These are phyloP conservation scores for Vitis labrusca DNA, from an alignment of 164 flowering plant species.

Conservation along the genomic window DNA sequence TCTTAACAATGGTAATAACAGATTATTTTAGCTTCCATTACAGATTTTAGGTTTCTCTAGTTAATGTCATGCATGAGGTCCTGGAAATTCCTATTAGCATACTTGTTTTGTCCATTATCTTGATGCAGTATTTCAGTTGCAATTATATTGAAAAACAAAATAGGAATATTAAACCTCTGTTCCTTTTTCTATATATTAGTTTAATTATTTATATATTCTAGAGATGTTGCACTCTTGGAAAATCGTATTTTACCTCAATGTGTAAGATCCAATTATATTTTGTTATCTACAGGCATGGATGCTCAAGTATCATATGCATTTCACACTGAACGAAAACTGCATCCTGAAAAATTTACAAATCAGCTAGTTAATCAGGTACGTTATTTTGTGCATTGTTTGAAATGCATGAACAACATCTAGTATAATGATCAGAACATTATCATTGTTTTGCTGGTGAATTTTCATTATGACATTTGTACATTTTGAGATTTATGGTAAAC, in stretches of 20 bases:
- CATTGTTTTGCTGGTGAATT: too few species aligned
- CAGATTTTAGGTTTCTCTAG: too few species aligned
- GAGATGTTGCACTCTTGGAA: not conserved
- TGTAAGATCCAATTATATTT: not conserved
- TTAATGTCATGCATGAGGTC: too few species aligned
- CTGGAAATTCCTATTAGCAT: not conserved
- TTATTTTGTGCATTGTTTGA: not conserved
- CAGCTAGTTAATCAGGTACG: conserved; percentile 88
- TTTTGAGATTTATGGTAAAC: too few species aligned
- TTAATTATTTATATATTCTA: not conserved
- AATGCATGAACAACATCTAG: not conserved
- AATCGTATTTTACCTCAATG: too few species aligned
- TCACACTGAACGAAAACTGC: conserved; percentile 84
- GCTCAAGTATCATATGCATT: conserved; percentile 98
- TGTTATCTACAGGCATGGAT: conserved; percentile 75
- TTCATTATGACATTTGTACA: too few species aligned
- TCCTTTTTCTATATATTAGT: not conserved
- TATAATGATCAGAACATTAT: too few species aligned
- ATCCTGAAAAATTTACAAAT: conserved; percentile 92
- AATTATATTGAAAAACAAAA: too few species aligned
- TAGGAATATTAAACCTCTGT: too few species aligned
- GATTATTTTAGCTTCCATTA: too few species aligned
- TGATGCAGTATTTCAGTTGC: too few species aligned
- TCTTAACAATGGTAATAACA: too few species aligned
- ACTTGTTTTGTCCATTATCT: not conserved